Evolutionary conservation across 805 yeast genomes (phyloP), one percentile per base, ranked within the genome.

Genomic region (Isabelozyma pseudorhagii): DNA sequence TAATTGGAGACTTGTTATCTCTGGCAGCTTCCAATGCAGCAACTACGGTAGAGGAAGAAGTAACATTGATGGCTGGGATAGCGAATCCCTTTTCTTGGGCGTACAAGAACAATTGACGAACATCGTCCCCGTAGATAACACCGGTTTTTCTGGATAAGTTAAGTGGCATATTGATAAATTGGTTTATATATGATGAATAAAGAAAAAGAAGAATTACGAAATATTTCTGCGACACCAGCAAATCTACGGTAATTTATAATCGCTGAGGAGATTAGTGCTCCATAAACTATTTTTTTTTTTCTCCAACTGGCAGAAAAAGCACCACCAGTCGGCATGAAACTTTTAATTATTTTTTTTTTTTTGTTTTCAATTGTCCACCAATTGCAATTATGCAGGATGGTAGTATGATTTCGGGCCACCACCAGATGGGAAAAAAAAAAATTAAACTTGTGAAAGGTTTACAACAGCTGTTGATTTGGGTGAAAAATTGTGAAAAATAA

Each of bases 121-220:
- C 99, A 71, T 94, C 99, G 67, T 93, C 97, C 70, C 99, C 99
- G 78, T 89, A 94, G 75, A 94, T 91, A 77, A 94, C 99, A 83
- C 99, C 99, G 71, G 94, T 68, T 78, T 94, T 92, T 81, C 96
- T 86, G 63, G 45, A 42, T 31, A 42, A 42, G 38, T 42, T 42
- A n/a, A 75, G 81, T 72, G 84, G 82, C 87, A 82, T 36, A 13
- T 13, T 36, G 39, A 36, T 13, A 13, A 36, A 36, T 36, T 36
- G 14, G 8, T 36, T 14, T 13, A 38, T 15, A 38, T 15, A 38
- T 38, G 18, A 38, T 11, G 21, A 17, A 11, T 8, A 14, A 40
- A 40, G 27, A 40, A 40, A 40, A 15, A 31, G n/a, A 31, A 31
- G 36, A 10, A 31, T 9, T 13, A 5, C 4, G n/a, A 31, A 31